Percentiles rank a stretch among this genome's conserved stretches.
These are phyloP conservation scores for Aspergillus sclerotioniger DNA, from an alignment of 495 filamentous ascomycete genomes.

Conservation along the genomic window DNA sequence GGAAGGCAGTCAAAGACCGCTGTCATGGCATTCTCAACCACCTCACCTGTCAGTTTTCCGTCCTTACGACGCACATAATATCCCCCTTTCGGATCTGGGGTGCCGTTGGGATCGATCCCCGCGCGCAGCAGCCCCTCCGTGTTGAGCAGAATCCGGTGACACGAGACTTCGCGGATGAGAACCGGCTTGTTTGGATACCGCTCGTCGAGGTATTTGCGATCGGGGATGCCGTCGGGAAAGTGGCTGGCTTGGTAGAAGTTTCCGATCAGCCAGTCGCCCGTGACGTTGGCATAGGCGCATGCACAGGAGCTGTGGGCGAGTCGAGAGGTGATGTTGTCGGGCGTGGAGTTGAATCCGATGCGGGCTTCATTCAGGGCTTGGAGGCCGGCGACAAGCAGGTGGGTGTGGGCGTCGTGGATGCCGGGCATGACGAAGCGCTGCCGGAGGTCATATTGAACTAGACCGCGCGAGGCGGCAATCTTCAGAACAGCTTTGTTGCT, in stretches of 20 bases:
- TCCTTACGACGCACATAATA: background rate
- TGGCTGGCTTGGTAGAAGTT: constrained; percentile 1
- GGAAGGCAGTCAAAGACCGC: background rate
- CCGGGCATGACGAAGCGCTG: constrained; percentile 10
- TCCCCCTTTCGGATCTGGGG: background rate
- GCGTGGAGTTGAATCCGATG: background rate
- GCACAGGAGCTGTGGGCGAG: background rate
- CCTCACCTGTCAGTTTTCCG: constrained; percentile 1
- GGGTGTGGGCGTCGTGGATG: constrained; percentile 10
- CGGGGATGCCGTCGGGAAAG: background rate
- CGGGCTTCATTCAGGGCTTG: background rate
- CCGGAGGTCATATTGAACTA: background rate
- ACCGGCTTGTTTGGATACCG: background rate
- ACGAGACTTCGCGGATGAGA: constrained; percentile 1
- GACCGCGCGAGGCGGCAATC: background rate
- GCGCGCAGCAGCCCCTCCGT: background rate
- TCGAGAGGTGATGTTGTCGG: background rate
- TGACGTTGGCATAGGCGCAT: background rate
- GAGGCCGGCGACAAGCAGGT: background rate
- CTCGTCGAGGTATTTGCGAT: constrained; percentile 6
- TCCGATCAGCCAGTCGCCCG: constrained; percentile 6
- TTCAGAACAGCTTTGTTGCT: background rate
- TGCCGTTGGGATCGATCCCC: background rate
- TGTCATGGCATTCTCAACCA: background rate
- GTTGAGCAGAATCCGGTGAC: constrained; percentile 4